Evolutionary conservation across 768 basidiomycete genomes (phyloP).

Genomic region (Termitomyces sp.): DNA sequence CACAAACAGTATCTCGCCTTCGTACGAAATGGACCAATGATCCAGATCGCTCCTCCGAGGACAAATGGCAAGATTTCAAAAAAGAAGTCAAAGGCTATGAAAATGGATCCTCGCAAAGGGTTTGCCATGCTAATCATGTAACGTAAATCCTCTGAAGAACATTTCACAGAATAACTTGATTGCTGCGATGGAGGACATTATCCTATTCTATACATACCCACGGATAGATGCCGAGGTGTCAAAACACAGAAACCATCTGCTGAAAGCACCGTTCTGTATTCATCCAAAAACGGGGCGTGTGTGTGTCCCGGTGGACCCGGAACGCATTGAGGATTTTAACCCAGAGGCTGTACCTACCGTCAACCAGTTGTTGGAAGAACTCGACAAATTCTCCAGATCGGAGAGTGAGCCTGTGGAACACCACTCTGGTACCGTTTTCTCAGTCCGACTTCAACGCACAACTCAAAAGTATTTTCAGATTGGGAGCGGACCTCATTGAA

Average conservation of each 20-base stretch:
- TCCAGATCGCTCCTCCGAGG: conserved; percentile 47
- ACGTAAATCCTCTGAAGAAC: neutral
- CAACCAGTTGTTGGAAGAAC: conserved; percentile 71
- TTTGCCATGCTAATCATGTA: conserved; percentile 18
- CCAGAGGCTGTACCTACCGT: conserved; percentile 86
- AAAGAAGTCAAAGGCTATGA: conserved; percentile 25
- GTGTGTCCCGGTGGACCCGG: conserved; percentile 88
- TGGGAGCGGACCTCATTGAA: conserved; percentile 87
- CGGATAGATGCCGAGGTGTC: conserved; percentile 96
- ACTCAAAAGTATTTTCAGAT: conserved; percentile 32
- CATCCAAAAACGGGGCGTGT: conserved; percentile 96
- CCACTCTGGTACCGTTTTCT: conserved; percentile 37
- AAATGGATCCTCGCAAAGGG: conserved; percentile 26
- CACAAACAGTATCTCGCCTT: conserved; percentile 40
- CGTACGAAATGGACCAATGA: conserved; percentile 53
- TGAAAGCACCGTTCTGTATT: conserved; percentile 96
- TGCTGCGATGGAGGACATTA: conserved; percentile 74
- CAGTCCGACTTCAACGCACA: neutral
- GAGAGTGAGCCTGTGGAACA: conserved; percentile 33
- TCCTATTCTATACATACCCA: conserved; percentile 93
- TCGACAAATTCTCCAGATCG: conserved; percentile 41
- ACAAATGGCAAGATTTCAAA: conserved; percentile 73
- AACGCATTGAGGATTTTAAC: conserved; percentile 71
- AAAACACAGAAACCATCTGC: conserved; percentile 94
- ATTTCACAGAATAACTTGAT: conserved; percentile 25